Base-by-base conservation (phyloP, 345 rosid species). In the Eutrema japonicum region DNA sequence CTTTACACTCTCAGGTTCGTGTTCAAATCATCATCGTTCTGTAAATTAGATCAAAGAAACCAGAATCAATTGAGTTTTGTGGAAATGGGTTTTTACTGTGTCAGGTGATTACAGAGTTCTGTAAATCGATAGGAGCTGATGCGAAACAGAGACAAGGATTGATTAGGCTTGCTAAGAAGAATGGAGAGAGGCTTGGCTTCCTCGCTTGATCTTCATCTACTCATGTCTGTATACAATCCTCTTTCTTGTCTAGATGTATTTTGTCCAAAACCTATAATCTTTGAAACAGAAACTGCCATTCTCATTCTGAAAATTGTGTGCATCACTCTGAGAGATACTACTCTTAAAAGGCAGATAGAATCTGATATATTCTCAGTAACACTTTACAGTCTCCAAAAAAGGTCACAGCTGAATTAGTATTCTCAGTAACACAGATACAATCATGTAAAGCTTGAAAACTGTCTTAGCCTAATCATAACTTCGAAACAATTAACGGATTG, bases 101-200 rank as follows among this genome's bases (percentile, higher is more conserved):
- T 52, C 89, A 91, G 97, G 96, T 95, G 60, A 95, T 93, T 41
- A 93, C 87, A 1, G 97, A 91, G 72, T 95, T 95, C 81, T 95
- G 97, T 86, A 95, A 86, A 82, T 82, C 99, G 8, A 91, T 95
- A 37, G 99, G 99, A 74, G 97, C 99, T 5, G 99, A 95, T 84
- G 81, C 88, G 0, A 95, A 95, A 73, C 99, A 91, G 76, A 88
- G 97, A 85, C 99, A 95, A 80, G 97, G 99, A 14, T 80, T 95
- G 64, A 95, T 95, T 42, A 86, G 99, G 51, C 69, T 95, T 74
- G 99, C 96, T n/a, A 95, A 91, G 87, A 95, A 91, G 85, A 95
- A 95, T 66, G 99, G 99, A 37, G 97, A 95, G 47, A 87, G 79
- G 69, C 96, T 95, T 62, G 99, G 99, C 2, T 95, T 95, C 78